Evolutionary conservation across 2,329 filamentous ascomycete genomes (phyloP).

Genomic region (Neophaeococcomyces mojaviensis): DNA sequence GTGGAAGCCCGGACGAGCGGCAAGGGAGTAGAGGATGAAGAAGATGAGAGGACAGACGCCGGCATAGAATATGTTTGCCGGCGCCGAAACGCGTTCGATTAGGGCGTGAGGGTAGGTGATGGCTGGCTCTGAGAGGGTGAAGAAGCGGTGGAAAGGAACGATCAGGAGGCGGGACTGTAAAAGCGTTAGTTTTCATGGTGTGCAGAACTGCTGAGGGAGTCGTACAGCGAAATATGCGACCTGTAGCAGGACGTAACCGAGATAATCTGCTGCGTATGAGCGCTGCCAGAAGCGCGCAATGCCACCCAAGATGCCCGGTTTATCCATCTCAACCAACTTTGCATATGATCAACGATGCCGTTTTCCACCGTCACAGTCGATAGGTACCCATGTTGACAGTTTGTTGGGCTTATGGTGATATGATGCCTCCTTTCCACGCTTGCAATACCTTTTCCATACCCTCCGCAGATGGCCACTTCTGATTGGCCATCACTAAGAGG

Average conservation of each 20-base stretch:
- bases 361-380: too few species aligned
- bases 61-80: conserved; percentile 72
- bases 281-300: conserved; percentile 52
- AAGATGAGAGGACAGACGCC: conserved; percentile 61
- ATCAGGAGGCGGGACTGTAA: conserved; percentile 60
- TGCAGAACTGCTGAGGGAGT: neutral
- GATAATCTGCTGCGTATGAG: conserved; percentile 82
- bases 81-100: conserved; percentile 67
- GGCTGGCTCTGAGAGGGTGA: conserved; percentile 73
- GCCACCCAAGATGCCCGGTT: conserved; percentile 37
- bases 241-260: conserved; percentile 67
- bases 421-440: neutral
- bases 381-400: too few species aligned
- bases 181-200: conserved; percentile 25
- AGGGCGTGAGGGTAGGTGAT: conserved; percentile 83
- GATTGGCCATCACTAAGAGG: conserved; percentile 13
- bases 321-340: neutral
- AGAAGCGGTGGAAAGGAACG: conserved; percentile 90
- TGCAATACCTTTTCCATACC: neutral
- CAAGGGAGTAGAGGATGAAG: conserved; percentile 58
- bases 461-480: conserved; percentile 19
- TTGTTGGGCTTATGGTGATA: too few species aligned
- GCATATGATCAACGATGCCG: too few species aligned
- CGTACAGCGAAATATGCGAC: conserved; percentile 49
- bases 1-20: conserved; percentile 57